These are phyloP conservation scores for Rutstroemia sp. DNA, from an alignment of 2,329 filamentous ascomycete species.

Conservation along the genomic window DNA sequence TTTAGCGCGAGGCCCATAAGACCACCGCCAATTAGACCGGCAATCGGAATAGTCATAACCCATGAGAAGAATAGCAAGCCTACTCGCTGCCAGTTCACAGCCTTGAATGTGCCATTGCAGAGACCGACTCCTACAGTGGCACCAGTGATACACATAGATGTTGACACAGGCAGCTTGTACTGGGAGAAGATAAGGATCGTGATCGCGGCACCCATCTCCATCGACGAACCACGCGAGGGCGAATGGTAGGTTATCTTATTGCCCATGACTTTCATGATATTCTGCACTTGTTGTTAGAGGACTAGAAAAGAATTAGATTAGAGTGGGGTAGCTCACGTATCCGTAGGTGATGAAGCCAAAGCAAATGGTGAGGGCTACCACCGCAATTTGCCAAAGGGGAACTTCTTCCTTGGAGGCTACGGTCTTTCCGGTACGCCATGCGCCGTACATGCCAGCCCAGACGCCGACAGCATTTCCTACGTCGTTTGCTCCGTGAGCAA, in stretches of 20 bases:
- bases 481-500: slow-evolving; percentile 67
- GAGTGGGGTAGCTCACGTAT: not conserved
- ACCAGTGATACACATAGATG: slow-evolving; percentile 73
- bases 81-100: slow-evolving; percentile 71
- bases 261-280: slow-evolving; percentile 54
- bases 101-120: slow-evolving; percentile 64
- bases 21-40: slow-evolving; percentile 28
- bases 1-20: slow-evolving; percentile 45
- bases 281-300: no score
- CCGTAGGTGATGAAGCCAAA: not conserved
- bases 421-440: slow-evolving; percentile 46
- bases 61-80: slow-evolving; percentile 59
- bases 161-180: slow-evolving; percentile 68
- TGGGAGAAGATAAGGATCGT: slow-evolving; percentile 72
- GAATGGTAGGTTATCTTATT: slow-evolving; percentile 72
- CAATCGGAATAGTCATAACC: slow-evolving; percentile 51
- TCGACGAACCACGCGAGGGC: slow-evolving; percentile 52
- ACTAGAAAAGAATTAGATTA: not conserved
- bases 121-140: slow-evolving; percentile 72
- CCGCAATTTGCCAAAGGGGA: not conserved
- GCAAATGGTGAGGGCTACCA: not conserved
- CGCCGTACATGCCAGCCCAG: slow-evolving; percentile 63
- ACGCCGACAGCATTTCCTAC: slow-evolving; percentile 64
- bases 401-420: not conserved
- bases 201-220: slow-evolving; percentile 74